Conservation (phyloP, 2,329 filamentous ascomycete genomes). For the Aureobasidium namibiae region DNA sequence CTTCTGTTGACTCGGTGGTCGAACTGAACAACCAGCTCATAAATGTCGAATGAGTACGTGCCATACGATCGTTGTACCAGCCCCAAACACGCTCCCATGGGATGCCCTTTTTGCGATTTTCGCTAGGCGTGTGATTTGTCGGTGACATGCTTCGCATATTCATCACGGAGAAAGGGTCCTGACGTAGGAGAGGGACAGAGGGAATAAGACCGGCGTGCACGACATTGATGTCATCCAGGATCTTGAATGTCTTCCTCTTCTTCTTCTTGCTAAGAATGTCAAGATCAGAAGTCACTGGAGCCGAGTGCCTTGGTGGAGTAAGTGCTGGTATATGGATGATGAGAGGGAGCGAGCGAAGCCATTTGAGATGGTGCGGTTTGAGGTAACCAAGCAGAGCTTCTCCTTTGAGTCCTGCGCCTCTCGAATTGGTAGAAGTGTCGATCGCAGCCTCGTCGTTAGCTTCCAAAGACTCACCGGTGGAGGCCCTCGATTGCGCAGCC, state of each 20-base stretch:
- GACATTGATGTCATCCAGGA: conserved; percentile 47
- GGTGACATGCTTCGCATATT: conserved; percentile 78
- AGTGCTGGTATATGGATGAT: conserved; percentile 27
- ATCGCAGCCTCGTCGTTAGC: conserved; percentile 2
- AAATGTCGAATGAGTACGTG: not conserved
- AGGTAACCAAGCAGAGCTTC: conserved; percentile 9
- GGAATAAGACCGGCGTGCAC: conserved; percentile 85
- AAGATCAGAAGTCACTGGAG: not conserved
- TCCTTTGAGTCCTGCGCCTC: conserved; percentile 6
- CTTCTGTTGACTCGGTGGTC: not conserved
- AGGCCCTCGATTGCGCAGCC: conserved; percentile 16
- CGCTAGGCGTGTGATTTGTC: conserved; percentile 50
- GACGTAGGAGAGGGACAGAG: conserved; percentile 58
- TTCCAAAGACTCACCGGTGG: conserved; percentile 7
- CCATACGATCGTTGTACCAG: conserved; percentile 13
- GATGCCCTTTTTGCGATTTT: conserved; percentile 41
- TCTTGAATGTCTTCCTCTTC: conserved; percentile 7
- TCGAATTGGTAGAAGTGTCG: not conserved
- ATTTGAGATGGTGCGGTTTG: conserved; percentile 24
- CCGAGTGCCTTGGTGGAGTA: not conserved
- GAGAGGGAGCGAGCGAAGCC: conserved; percentile 27
- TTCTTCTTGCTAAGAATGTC: not conserved
- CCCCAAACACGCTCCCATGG: conserved; percentile 55
- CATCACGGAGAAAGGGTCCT: conserved; percentile 77
- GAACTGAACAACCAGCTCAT: not conserved